A percentile compares a stretch with the other conserved stretches of the same genome.
These are phyloP conservation scores for Vanderwaltozyma verrucispora DNA, from an alignment of 805 yeast genomes.

Conservation along the genomic window DNA sequence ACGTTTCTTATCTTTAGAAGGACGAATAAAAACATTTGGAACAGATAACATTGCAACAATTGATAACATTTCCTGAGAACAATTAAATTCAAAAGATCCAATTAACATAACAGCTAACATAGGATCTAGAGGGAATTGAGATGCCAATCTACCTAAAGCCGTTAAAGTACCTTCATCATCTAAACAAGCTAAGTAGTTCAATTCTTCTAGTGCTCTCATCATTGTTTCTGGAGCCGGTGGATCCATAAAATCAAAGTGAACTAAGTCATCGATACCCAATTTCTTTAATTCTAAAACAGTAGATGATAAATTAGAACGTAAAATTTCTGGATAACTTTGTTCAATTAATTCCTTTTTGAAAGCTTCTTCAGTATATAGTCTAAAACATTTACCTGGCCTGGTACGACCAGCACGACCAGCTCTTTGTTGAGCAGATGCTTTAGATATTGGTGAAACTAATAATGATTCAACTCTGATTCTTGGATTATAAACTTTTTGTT, in stretches of 20 bases:
- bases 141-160: conserved; percentile 78
- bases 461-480: conserved; percentile 91
- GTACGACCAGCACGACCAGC: conserved; percentile 99
- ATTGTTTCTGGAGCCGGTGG: conserved; percentile 99
- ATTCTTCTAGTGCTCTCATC: conserved; percentile 97
- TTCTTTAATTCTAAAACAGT: conserved; percentile 91
- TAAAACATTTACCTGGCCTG: conserved; percentile 94
- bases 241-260: conserved; percentile 97
- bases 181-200: conserved; percentile 80
- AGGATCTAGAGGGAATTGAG: conserved; percentile 93
- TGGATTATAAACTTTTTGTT: conserved; percentile 94
- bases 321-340: conserved; percentile 92
- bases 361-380: conserved; percentile 94
- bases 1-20: conserved; percentile 72
- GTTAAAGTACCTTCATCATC: conserved; percentile 90
- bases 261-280: conserved; percentile 89
- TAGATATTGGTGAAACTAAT: conserved; percentile 90
- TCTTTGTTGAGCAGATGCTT: conserved; percentile 96
- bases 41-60: conserved; percentile 87
- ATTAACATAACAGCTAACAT: conserved; percentile 89
- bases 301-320: conserved; percentile 80
- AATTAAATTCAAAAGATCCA: conserved; percentile 72
- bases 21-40: conserved; percentile 91
- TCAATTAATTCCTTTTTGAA: conserved; percentile 88
- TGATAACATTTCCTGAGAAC: conserved; percentile 81